A percentile compares a stretch with the other conserved stretches of the same genome.
Conservation (phyloP, 441 rosid species). For the Breynia disticha region DNA sequence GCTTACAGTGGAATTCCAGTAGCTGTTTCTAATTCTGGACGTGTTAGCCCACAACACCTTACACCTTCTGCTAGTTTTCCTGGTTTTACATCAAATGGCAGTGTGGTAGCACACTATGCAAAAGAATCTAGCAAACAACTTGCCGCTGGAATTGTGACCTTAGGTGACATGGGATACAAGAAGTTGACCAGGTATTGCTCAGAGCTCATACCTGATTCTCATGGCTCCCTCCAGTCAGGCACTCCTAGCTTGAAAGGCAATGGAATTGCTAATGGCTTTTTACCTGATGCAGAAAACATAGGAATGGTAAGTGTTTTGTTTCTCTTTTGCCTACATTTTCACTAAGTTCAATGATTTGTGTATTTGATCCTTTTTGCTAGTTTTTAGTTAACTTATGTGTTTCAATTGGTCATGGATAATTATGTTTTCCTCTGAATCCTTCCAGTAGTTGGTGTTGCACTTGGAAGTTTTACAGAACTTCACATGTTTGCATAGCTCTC, state of each 20-base stretch:
- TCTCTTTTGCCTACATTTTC: constrained; percentile 10
- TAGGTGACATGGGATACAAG: constrained; percentile 78
- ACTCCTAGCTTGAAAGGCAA: constrained; percentile 46
- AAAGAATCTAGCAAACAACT: constrained; percentile 87
- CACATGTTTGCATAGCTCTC: background rate
- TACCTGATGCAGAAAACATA: constrained; percentile 50
- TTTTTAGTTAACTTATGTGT: constrained; percentile 1
- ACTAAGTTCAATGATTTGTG: too few relatives aligned
- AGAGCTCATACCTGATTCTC: constrained; percentile 62
- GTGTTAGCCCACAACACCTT: constrained; percentile 57
- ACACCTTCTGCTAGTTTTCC: constrained; percentile 46
- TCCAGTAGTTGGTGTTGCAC: too few relatives aligned
- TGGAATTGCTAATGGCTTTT: constrained; percentile 45
- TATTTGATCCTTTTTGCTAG: background rate
- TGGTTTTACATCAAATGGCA: constrained; percentile 42
- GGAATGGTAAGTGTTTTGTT: constrained; percentile 60
- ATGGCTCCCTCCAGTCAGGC: constrained; percentile 31
- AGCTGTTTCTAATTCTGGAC: constrained; percentile 35
- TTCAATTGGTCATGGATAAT: background rate
- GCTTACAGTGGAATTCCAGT: constrained; percentile 81
- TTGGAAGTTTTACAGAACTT: too few relatives aligned
- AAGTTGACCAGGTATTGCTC: constrained; percentile 56
- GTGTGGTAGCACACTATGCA: constrained; percentile 64
- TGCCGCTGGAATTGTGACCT: constrained; percentile 66
- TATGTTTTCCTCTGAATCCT: too few relatives aligned